phyloP scores from a whole-genome alignment of 805 yeast species.

The Cyberlindnera mrakii region DNA sequence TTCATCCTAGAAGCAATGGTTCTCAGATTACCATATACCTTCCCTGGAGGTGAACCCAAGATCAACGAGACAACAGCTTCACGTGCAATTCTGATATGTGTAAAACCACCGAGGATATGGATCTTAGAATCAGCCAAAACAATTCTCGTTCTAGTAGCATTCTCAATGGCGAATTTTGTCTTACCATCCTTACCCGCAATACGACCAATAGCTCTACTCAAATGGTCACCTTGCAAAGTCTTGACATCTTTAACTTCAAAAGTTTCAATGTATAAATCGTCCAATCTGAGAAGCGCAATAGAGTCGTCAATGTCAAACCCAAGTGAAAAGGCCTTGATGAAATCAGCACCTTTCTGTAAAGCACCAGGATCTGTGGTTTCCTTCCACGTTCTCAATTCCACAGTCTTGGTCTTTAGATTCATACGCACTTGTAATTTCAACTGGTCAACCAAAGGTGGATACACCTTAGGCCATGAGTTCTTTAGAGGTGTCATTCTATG shows the following conservation, averaged over 20 bases:
- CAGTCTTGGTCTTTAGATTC: constrained; percentile 84
- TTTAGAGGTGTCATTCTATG: constrained; percentile 95
- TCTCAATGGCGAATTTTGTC: constrained; percentile 97
- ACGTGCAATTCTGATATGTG: constrained; percentile 97
- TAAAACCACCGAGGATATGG: constrained; percentile 94
- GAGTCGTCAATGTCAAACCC: constrained; percentile 98
- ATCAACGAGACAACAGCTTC: constrained; percentile 92
- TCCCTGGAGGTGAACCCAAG: constrained; percentile 97
- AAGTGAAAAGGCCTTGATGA: constrained; percentile 87
- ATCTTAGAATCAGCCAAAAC: constrained; percentile 96
- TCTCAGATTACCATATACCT: constrained; percentile 94
- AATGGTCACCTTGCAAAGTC: constrained; percentile 91
- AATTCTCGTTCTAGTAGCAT: constrained; percentile 96
- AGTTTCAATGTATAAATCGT: constrained; percentile 94
- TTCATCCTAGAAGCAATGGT: constrained; percentile 96
- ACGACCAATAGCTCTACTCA: constrained; percentile 98
- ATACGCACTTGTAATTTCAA: constrained; percentile 92
- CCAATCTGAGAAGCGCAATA: constrained; percentile 86
- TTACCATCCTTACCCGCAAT: constrained; percentile 99
- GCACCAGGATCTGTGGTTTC: constrained; percentile 89
- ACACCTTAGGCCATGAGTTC: constrained; percentile 86
- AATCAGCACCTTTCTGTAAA: constrained; percentile 96
- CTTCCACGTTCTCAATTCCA: constrained; percentile 77
- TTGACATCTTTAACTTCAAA: constrained; percentile 97
- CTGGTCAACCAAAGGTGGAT: constrained; percentile 94